These are phyloP conservation scores for Casuarina cunninghamiana DNA, from an alignment of 306 rosid species.

Conservation along the genomic window DNA sequence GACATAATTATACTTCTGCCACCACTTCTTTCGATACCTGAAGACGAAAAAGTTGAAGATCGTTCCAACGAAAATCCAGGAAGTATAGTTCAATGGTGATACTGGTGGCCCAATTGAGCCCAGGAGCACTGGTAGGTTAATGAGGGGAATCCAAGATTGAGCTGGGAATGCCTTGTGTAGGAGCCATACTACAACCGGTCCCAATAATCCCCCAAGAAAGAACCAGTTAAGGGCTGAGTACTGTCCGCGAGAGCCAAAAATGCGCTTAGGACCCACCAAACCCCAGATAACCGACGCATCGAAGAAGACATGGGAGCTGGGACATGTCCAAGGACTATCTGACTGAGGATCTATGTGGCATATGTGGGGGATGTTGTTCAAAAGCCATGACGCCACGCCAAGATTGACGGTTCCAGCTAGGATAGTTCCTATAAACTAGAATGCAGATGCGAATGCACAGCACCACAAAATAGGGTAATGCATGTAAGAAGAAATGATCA, in stretches of 20 bases:
- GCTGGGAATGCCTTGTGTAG: slow-evolving; percentile 62
- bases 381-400: slow-evolving; percentile 79
- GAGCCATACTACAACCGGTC: slow-evolving; percentile 70
- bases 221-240: slow-evolving; percentile 76
- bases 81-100: slow-evolving; percentile 71
- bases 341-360: slow-evolving; percentile 55
- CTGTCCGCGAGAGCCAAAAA: slow-evolving; percentile 66
- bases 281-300: slow-evolving; percentile 93
- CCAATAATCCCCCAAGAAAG: slow-evolving; percentile 72
- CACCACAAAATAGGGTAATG: not conserved
- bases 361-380: slow-evolving; percentile 52
- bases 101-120: slow-evolving; percentile 90
- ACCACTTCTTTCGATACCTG: slow-evolving; percentile 75
- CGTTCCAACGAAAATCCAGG: slow-evolving; percentile 70
- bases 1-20: slow-evolving; percentile 87
- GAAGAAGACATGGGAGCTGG: slow-evolving; percentile 65
- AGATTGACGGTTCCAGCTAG: slow-evolving; percentile 78
- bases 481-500: not conserved
- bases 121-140: slow-evolving; percentile 77
- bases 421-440: slow-evolving; percentile 73
- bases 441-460: not conserved
- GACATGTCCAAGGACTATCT: slow-evolving; percentile 86
- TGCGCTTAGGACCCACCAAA: slow-evolving; percentile 64
- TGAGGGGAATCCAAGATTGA: slow-evolving; percentile 71
- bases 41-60: slow-evolving; percentile 77